Evolutionary conservation across 1,284 basidiomycete genomes (phyloP), one percentile per base, ranked within the genome.

Genomic region (Anthracocystis setariae): DNA sequence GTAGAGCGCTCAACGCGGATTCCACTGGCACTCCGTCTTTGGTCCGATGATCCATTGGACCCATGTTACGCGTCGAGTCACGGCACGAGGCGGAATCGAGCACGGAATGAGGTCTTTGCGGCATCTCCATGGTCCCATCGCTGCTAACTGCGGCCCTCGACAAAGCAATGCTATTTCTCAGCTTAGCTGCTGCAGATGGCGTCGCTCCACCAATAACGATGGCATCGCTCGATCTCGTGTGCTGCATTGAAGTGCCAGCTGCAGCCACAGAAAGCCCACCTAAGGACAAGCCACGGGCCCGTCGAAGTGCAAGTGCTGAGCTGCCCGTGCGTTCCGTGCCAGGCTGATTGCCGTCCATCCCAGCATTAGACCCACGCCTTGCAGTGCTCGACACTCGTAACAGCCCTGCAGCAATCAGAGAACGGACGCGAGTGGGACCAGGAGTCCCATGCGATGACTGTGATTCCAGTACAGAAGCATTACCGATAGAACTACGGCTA

Each of bases 151-250:
- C 44, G 0, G 38, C 33, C 4, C 49, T 43, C 33, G 39, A 49
- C 24, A 57, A n/a, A 27, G 42, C 45, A 3, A 53, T 35, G 23
- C 46, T 53, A 39, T 57, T 45, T 27, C 46, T 38, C 2, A 43
- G 39, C 3, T 42, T 56, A 1, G 49, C 17, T 10, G 46, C 20
- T n/a, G 40, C 27, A 7, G 44, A 17, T 5, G 12, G 12, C 13
- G 39, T 32, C 0, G 45, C 40, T 9, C 13, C 43, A 0, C 21
- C 8, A 12, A 46, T 5, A 10, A 35, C 21, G 4, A 65, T 17
- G 4, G 57, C 47, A n/a, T 67, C 64, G 24, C 33, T 55, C 0
- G 64, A 67, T n/a, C 46, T 43, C 5, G 64, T 60, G 39, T 39
- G 27, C 29, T 50, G 54, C 64, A 67, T 67, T 0, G 50, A 38